Evolutionary conservation across 352 stramenopile species (phyloP).

Genomic region (Phytophthora ramorum): DNA sequence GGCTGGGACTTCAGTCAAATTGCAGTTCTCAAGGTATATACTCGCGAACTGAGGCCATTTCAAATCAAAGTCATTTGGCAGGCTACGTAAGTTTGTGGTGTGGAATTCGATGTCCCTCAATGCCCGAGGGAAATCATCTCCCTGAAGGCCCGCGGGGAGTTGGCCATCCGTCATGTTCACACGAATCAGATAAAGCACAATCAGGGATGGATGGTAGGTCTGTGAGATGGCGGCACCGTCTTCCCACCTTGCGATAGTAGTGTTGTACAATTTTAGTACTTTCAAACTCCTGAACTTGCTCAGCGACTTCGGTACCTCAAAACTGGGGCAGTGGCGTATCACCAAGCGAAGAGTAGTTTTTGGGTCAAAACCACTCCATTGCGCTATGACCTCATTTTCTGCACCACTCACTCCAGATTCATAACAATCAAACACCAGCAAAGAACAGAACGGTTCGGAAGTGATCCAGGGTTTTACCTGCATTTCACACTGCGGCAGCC

Average conservation of each 20-base stretch:
- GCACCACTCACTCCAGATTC: slow-evolving; percentile 9
- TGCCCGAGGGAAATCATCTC: slow-evolving; percentile 15
- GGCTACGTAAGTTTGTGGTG: slow-evolving; percentile 34
- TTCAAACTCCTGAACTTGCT: slow-evolving; percentile 33
- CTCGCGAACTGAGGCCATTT: slow-evolving; percentile 38
- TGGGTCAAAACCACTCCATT: slow-evolving; percentile 31
- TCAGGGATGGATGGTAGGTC: slow-evolving; percentile 34
- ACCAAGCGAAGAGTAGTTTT: slow-evolving; percentile 36
- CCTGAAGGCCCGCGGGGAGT: slow-evolving; percentile 19
- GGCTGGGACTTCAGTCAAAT: slow-evolving; percentile 15
- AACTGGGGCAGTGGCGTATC: slow-evolving; percentile 43
- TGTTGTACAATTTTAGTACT: slow-evolving; percentile 51
- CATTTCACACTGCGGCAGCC: slow-evolving; percentile 29
- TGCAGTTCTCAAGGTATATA: slow-evolving; percentile 31
- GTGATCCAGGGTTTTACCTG: slow-evolving; percentile 41
- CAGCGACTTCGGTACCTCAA: slow-evolving; percentile 39
- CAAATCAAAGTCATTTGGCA: slow-evolving; percentile 45
- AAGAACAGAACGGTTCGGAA: slow-evolving; percentile 25
- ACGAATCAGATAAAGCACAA: slow-evolving; percentile 21
- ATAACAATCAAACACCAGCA: slow-evolving; percentile 39
- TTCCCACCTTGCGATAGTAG: slow-evolving; percentile 38
- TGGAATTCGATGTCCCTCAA: slow-evolving; percentile 40
- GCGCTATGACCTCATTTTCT: slow-evolving; percentile 13
- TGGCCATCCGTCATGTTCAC: slow-evolving; percentile 22
- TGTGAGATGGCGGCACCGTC: slow-evolving; percentile 35